Evolutionary conservation across 1,284 basidiomycete species (phyloP).

Genomic region (Lignosus rhinocerotis): DNA sequence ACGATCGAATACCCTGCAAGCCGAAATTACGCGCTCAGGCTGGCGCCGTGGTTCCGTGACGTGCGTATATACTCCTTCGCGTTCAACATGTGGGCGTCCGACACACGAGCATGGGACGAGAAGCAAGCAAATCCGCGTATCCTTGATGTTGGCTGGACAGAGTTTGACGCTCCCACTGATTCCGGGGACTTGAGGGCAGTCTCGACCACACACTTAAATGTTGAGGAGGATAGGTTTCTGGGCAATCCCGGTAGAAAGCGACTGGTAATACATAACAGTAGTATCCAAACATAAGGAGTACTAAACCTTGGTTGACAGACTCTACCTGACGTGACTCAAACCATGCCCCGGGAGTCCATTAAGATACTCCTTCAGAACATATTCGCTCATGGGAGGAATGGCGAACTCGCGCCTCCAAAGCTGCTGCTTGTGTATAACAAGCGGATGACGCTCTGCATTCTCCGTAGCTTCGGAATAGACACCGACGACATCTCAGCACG

Average conservation of each 20-base stretch:
- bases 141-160: constrained; percentile 36
- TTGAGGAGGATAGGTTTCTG: constrained; percentile 29
- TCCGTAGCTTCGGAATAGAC: constrained; percentile 27
- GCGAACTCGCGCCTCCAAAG: constrained; percentile 11
- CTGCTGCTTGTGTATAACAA: constrained; percentile 34
- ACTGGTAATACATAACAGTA: constrained; percentile 11
- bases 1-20: constrained; percentile 5
- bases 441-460: constrained; percentile 18
- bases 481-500: constrained; percentile 15
- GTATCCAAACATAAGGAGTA: too few relatives aligned
- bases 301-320: background rate
- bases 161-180: constrained; percentile 24
- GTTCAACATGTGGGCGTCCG: constrained; percentile 33
- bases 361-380: constrained; percentile 16
- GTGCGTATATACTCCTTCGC: constrained; percentile 30
- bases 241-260: constrained; percentile 26
- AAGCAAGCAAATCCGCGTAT: constrained; percentile 30
- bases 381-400: constrained; percentile 13
- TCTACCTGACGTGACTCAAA: constrained; percentile 14
- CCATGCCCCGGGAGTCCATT: constrained; percentile 9
- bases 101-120: constrained; percentile 23
- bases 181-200: constrained; percentile 18
- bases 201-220: constrained; percentile 26
- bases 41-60: constrained; percentile 24
- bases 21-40: constrained; percentile 24